Percentiles rank a stretch among this genome's conserved stretches.
Evolutionary conservation across 2,329 filamentous ascomycete species (phyloP).

Genomic region (Aspergillus tanneri): DNA sequence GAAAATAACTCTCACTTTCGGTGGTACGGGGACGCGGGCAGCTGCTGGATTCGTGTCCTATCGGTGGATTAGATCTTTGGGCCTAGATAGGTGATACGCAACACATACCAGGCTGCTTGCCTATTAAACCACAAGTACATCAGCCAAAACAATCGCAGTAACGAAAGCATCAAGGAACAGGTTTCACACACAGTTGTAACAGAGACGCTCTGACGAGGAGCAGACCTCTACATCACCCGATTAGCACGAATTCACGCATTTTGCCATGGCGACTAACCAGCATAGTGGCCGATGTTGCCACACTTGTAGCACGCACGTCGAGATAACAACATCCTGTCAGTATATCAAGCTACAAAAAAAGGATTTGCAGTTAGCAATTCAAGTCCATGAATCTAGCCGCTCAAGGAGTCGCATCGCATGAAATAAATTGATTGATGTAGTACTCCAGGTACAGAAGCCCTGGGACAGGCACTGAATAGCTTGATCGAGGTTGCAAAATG

Average conservation of each 20-base stretch:
- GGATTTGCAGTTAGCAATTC: slow-evolving; percentile 11
- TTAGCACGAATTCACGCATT: slow-evolving; percentile 51
- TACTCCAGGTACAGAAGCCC: background rate
- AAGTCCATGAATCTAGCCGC: slow-evolving; percentile 5
- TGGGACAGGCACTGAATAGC: too few relatives aligned
- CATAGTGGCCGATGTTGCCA: slow-evolving; percentile 74
- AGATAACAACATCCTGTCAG: slow-evolving; percentile 70
- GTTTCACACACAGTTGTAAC: slow-evolving; percentile 86
- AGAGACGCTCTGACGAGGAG: slow-evolving; percentile 95
- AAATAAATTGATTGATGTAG: background rate
- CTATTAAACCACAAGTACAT: slow-evolving; percentile 27
- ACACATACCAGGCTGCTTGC: slow-evolving; percentile 48
- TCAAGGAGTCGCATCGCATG: background rate
- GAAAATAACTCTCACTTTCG: slow-evolving; percentile 61
- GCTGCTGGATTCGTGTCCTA: slow-evolving; percentile 93
- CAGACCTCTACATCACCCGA: slow-evolving; percentile 71
- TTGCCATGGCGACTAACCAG: slow-evolving; percentile 40
- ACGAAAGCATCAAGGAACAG: slow-evolving; percentile 9
- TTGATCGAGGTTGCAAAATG: too few relatives aligned
- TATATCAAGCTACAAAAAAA: slow-evolving; percentile 19
- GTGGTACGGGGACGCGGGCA: slow-evolving; percentile 96
- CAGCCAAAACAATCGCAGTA: slow-evolving; percentile 18
- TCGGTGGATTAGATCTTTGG: slow-evolving; percentile 22
- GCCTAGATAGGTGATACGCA: slow-evolving; percentile 14
- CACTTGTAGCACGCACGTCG: slow-evolving; percentile 77